phyloP scores from a whole-genome alignment of 495 filamentous ascomycete species.

The Friedmanniomyces endolithicus region DNA sequence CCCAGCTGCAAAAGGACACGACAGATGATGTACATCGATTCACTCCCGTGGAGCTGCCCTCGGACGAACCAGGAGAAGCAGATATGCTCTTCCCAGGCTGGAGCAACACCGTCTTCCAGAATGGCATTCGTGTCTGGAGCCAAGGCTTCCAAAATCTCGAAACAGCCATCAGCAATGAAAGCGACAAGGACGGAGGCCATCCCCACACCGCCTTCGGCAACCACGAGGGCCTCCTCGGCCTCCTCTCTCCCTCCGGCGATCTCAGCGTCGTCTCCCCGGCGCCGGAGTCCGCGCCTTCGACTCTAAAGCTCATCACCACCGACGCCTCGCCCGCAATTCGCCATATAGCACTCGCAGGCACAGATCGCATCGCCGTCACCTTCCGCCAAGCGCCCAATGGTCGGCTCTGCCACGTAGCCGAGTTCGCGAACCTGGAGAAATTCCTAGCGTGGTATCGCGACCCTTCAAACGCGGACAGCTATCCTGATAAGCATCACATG shows the following conservation, averaged over 20 bases:
- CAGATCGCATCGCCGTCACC: slow-evolving; percentile 9
- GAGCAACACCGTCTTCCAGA: slow-evolving; percentile 8
- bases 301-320: not conserved
- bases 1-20: not conserved
- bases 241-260: not conserved
- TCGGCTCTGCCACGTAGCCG: not conserved
- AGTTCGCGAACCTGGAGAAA: not conserved
- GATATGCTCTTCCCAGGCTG: slow-evolving; percentile 15
- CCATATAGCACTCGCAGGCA: slow-evolving; percentile 8
- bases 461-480: not conserved
- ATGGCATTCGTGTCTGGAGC: not conserved
- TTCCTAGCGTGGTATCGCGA: slow-evolving; percentile 16
- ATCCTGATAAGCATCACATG: slow-evolving; percentile 9
- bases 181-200: not conserved
- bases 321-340: not conserved
- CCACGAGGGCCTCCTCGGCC: slow-evolving; percentile 11
- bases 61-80: not conserved
- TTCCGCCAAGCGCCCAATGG: slow-evolving; percentile 8
- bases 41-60: not conserved
- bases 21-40: not conserved
- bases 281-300: not conserved
- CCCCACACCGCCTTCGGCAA: slow-evolving; percentile 1
- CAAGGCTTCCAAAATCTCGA: slow-evolving; percentile 2
- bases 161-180: not conserved
- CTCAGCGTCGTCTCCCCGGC: not conserved